A percentile compares a stretch with the other conserved stretches of the same genome.
Conservation (phyloP, 768 basidiomycete species). For the Rubroboletus pulcherrimus region DNA sequence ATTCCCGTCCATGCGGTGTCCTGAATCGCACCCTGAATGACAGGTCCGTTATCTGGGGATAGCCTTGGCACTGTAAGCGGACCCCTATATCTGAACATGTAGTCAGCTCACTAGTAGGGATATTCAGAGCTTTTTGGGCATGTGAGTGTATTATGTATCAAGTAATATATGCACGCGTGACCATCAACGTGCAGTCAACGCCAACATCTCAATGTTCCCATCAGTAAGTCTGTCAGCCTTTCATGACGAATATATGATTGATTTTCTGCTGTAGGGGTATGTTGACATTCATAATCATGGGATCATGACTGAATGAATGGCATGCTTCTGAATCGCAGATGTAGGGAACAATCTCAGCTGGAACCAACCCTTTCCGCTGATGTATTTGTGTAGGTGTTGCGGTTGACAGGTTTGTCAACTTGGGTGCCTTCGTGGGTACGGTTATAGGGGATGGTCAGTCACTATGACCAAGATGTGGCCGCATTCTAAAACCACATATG, state of each 20-base stretch:
- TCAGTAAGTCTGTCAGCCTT: not conserved
- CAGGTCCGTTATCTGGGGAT: slow-evolving; percentile 19
- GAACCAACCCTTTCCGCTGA: not conserved
- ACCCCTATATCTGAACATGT: not conserved
- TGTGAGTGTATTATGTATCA: slow-evolving; percentile 1
- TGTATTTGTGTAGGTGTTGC: slow-evolving; percentile 4
- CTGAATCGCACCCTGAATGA: not conserved
- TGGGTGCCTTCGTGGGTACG: slow-evolving; percentile 8
- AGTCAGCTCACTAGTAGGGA: not conserved
- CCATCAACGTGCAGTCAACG: slow-evolving; percentile 8
- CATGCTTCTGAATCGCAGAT: slow-evolving; percentile 1
- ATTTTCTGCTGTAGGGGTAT: slow-evolving; percentile 4
- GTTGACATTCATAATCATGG: not conserved
- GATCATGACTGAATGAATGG: not conserved
- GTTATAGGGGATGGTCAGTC: slow-evolving; percentile 11
- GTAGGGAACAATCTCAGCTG: not conserved
- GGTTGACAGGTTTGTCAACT: slow-evolving; percentile 9
- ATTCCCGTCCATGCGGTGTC: not conserved
- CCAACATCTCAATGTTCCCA: slow-evolving; percentile 16
- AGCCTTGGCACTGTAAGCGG: slow-evolving; percentile 14
- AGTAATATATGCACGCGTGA: not conserved
- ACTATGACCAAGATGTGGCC: not conserved
- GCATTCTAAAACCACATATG: not conserved
- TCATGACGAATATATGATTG: not conserved
- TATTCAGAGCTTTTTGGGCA: slow-evolving; percentile 12